These are phyloP conservation scores for Phytophthora pluvialis DNA, from an alignment of 352 stramenopile species.

Conservation along the genomic window DNA sequence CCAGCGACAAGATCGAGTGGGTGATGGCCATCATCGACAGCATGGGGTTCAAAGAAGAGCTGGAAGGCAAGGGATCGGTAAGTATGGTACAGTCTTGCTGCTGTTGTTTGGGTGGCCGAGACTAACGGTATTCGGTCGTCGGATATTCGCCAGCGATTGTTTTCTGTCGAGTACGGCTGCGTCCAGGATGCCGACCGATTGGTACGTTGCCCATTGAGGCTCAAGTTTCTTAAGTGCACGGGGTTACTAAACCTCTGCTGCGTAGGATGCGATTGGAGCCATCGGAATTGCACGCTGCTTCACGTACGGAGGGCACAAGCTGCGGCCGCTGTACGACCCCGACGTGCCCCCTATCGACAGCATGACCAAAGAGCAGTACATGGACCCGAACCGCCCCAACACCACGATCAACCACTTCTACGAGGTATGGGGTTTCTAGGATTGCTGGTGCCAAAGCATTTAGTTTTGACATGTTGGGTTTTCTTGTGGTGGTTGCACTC, in stretches of 20 bases:
- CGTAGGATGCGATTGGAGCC: constrained; percentile 89
- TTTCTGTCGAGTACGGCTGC: constrained; percentile 81
- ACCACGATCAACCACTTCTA: constrained; percentile 92
- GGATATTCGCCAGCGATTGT: constrained; percentile 24
- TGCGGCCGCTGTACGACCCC: constrained; percentile 81
- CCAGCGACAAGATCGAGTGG: constrained; percentile 54
- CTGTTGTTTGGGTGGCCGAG: neutral
- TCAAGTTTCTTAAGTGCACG: neutral
- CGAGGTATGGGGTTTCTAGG: constrained; percentile 48
- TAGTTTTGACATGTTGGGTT: neutral
- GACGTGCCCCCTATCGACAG: constrained; percentile 53
- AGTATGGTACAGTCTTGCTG: neutral
- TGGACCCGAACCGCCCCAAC: constrained; percentile 65
- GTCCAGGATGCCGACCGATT: constrained; percentile 91
- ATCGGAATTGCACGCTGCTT: constrained; percentile 93
- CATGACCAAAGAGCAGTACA: constrained; percentile 86
- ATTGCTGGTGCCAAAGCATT: neutral
- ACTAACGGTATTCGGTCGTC: neutral
- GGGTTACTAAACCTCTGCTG: neutral
- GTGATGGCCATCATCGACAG: constrained; percentile 86
- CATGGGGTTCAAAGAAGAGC: constrained; percentile 89
- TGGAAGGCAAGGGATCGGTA: constrained; percentile 43
- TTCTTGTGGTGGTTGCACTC: neutral
- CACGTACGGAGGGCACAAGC: constrained; percentile 89
- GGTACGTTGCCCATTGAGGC: constrained; percentile 30